Percentiles rank a stretch among this genome's conserved stretches.
phyloP scores from a whole-genome alignment of 768 basidiomycete genomes.

The Leccinum fibrillosum region DNA sequence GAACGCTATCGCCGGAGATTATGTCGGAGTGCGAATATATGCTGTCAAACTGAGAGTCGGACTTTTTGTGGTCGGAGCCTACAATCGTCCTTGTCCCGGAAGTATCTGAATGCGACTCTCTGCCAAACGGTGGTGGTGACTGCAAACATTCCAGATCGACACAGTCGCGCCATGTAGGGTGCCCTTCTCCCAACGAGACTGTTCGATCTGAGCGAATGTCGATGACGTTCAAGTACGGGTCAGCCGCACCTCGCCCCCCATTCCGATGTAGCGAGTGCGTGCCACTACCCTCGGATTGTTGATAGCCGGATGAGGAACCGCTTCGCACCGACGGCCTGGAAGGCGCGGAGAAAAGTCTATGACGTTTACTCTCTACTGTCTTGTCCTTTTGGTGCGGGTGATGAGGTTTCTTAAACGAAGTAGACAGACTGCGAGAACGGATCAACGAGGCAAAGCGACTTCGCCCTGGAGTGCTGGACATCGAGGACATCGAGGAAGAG shows the following conservation, averaged over 20 bases:
- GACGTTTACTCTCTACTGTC: slow-evolving; percentile 7
- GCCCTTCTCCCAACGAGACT: neutral
- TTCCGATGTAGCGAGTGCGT: neutral
- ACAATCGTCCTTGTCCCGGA: slow-evolving; percentile 23
- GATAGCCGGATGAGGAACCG: neutral
- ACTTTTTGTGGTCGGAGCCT: neutral
- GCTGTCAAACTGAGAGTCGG: neutral
- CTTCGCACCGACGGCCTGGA: neutral
- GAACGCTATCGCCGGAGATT: neutral
- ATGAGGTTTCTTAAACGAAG: slow-evolving; percentile 1
- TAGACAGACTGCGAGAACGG: slow-evolving; percentile 13
- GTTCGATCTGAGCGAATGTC: slow-evolving; percentile 15
- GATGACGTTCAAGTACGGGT: slow-evolving; percentile 17
- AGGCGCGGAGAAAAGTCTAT: slow-evolving; percentile 18
- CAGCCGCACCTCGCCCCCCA: neutral
- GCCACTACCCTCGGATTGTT: neutral
- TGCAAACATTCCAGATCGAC: slow-evolving; percentile 7
- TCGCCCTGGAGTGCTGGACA: slow-evolving; percentile 1
- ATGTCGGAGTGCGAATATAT: slow-evolving; percentile 12
- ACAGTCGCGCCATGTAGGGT: neutral
- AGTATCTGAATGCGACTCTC: slow-evolving; percentile 11
- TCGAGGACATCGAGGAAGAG: slow-evolving; percentile 17
- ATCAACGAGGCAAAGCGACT: slow-evolving; percentile 11
- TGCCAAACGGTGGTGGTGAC: slow-evolving; percentile 4
- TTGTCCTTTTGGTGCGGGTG: slow-evolving; percentile 8